Base-by-base conservation (phyloP, 768 basidiomycete genomes). In the Hygrophorus pudorinus region DNA sequence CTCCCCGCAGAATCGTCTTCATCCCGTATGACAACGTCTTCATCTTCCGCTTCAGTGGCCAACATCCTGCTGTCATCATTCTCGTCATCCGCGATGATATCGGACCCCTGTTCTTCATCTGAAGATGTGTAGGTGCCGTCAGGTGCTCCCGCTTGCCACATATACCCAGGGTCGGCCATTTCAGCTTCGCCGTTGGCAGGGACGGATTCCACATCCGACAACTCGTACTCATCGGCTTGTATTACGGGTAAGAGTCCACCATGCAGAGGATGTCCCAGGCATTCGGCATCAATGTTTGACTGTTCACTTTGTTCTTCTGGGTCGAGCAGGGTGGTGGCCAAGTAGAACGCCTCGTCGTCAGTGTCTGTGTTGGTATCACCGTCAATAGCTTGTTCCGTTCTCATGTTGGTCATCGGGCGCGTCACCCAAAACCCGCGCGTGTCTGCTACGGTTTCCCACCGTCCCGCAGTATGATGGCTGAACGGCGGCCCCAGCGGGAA, bases 401-500 rank as follows among this genome's bases (percentile, higher is more conserved):
- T 18, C 42, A 18, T 49, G 36, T 21, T 46, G 45, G 11, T 39
- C 37, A 14, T 42, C 50, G 29, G 47, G 20, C 55, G 51, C 9
- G 64, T 63, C 7, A 61, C 57, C 64, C 65, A 64, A n/a, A 58
- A 51, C 1, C 59, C 59, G 1, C 56, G 54, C 10, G 31, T 38
- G 42, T 62, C 61, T 42, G 58, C 44, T 0, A 57, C 50, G 0
- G 65, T 67, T 33, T 58, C 53, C 66, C 65, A 66, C 12, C 33
- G 42, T 41, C n/a, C n/a, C n/a, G n/a, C n/a, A n/a, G n/a, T n/a
- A n/a, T n/a, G n/a, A n/a, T n/a, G n/a, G 21, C 17, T 12, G 13
- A 40, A 13, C 40, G 21, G 11, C 44, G 43, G 11, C 13, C 13
- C 38, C 9, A 41, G 32, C 7, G 57, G 54, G 39, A 57, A 65